These are phyloP conservation scores for Pseudopithomyces maydicus DNA, from an alignment of 2,329 filamentous ascomycete species.

Conservation along the genomic window DNA sequence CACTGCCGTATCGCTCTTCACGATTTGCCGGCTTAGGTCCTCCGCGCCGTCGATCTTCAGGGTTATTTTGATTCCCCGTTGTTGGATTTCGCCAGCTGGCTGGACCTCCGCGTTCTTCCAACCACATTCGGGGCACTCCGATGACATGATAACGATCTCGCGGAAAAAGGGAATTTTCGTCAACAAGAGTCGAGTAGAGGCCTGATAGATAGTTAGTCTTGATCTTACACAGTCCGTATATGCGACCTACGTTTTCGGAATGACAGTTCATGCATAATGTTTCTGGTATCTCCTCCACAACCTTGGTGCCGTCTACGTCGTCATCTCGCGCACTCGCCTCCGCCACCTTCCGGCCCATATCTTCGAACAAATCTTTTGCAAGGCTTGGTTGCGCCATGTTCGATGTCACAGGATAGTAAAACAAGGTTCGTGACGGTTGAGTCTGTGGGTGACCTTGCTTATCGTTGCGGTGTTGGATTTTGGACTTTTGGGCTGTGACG, in stretches of 20 bases:
- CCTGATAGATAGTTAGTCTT: slow-evolving; percentile 57
- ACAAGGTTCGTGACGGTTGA: neutral
- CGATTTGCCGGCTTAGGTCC: slow-evolving; percentile 84
- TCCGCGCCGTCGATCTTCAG: slow-evolving; percentile 73
- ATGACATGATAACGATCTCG: slow-evolving; percentile 97
- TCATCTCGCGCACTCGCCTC: slow-evolving; percentile 44
- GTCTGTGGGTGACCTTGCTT: neutral
- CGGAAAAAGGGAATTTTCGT: slow-evolving; percentile 96
- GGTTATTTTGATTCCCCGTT: slow-evolving; percentile 82
- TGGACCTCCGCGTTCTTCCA: slow-evolving; percentile 94
- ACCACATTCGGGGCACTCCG: slow-evolving; percentile 86
- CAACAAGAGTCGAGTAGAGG: slow-evolving; percentile 82
- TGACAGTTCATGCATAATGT: slow-evolving; percentile 62
- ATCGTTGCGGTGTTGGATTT: slow-evolving; percentile 12
- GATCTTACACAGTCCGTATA: slow-evolving; percentile 1
- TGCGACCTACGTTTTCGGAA: slow-evolving; percentile 46
- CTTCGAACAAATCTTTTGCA: slow-evolving; percentile 56
- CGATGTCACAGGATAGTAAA: neutral
- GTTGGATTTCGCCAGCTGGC: slow-evolving; percentile 88
- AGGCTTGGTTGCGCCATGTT: slow-evolving; percentile 47
- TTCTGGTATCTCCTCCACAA: slow-evolving; percentile 58
- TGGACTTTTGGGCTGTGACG: slow-evolving; percentile 29
- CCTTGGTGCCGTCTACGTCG: slow-evolving; percentile 49
- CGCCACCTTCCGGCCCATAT: slow-evolving; percentile 57
- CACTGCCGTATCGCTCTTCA: slow-evolving; percentile 86